Percentiles rank a stretch among this genome's conserved stretches.
Conservation (phyloP, 1,284 basidiomycete species). For the Cutaneotrichosporon mucoides region DNA sequence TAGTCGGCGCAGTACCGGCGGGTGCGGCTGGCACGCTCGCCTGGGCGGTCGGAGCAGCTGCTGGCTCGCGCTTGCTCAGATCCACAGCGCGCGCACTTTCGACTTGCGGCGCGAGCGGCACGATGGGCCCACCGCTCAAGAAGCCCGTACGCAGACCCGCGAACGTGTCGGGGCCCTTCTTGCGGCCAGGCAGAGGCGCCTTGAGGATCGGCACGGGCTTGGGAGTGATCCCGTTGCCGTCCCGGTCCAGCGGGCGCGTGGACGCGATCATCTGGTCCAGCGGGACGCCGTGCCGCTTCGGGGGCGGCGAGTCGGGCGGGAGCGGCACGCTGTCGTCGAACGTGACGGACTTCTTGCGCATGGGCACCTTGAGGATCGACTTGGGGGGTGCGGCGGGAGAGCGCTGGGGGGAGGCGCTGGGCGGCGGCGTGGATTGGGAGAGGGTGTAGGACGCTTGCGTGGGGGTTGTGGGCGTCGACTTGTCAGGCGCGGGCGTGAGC, state of each 20-base stretch:
- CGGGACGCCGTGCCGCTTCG: slow-evolving; percentile 26
- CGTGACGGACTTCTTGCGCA: slow-evolving; percentile 41
- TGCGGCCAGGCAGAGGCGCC: slow-evolving; percentile 20
- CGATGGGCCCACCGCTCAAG: background rate
- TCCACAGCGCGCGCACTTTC: background rate
- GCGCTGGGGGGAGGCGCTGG: background rate
- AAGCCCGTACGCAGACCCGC: background rate
- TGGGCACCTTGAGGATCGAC: slow-evolving; percentile 38
- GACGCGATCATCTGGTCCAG: slow-evolving; percentile 7
- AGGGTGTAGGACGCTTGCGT: background rate
- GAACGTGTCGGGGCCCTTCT: background rate
- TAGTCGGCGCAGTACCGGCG: background rate
- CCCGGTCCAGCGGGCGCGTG: slow-evolving; percentile 1
- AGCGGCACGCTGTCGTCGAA: slow-evolving; percentile 40
- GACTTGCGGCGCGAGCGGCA: slow-evolving; percentile 4
- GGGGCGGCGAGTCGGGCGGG: slow-evolving; percentile 33
- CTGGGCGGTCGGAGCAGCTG: background rate
- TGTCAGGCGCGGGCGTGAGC: background rate
- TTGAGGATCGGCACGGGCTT: slow-evolving; percentile 34
- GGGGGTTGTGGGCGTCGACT: background rate
- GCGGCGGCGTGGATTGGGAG: background rate
- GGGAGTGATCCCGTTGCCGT: slow-evolving; percentile 6
- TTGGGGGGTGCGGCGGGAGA: slow-evolving; percentile 19
- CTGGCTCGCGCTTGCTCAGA: background rate
- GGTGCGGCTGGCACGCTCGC: background rate